Evolutionary conservation across 2,329 filamentous ascomycete genomes (phyloP).

Genomic region (Botryotinia globosa): DNA sequence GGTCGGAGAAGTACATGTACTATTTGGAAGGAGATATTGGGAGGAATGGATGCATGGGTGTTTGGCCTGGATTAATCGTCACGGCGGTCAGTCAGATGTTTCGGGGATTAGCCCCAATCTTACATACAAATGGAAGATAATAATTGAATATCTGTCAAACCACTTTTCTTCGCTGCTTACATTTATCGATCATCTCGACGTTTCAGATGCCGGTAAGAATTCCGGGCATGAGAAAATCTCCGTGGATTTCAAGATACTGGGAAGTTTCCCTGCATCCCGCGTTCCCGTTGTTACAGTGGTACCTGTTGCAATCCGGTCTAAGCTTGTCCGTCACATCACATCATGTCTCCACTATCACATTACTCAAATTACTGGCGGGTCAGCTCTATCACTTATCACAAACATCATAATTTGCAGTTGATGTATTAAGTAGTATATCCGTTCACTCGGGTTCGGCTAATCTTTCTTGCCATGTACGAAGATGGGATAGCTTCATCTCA

Average conservation of each 20-base stretch:
- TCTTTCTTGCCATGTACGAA: background rate
- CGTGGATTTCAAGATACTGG: background rate
- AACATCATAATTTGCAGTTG: background rate
- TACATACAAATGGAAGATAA: conserved; percentile 5
- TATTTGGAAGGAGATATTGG: background rate
- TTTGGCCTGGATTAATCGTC: background rate
- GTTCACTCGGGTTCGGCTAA: background rate
- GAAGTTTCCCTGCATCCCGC: conserved; percentile 14
- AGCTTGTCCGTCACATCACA: background rate
- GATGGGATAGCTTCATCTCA: background rate
- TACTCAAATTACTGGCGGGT: background rate
- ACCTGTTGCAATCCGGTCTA: background rate
- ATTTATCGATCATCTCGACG: background rate
- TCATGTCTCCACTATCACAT: conserved; percentile 5
- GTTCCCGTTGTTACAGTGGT: background rate
- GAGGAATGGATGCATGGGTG: background rate
- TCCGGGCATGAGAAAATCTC: background rate
- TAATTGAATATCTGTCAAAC: background rate
- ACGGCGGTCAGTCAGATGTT: background rate
- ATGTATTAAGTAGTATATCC: background rate
- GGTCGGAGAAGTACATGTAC: background rate
- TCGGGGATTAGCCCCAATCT: background rate
- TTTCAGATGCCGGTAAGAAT: background rate
- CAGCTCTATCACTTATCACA: background rate
- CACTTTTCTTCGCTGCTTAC: background rate